phyloP scores from a whole-genome alignment of 768 basidiomycete species.

The Leccinum sublutescens region DNA sequence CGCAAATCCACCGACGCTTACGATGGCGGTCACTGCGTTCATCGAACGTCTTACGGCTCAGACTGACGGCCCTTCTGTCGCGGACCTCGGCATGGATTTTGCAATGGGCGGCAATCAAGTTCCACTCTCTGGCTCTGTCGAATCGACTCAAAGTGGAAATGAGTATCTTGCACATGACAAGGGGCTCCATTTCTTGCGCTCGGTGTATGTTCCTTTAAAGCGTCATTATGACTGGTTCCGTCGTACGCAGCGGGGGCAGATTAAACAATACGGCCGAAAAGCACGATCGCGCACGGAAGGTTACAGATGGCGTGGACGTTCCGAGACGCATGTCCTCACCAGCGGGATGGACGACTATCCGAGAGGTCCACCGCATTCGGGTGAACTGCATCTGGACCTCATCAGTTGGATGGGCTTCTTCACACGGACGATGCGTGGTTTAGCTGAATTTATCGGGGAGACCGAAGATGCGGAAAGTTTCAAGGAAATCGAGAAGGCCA shows the following conservation, averaged over 20 bases:
- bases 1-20: constrained; percentile 92
- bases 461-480: constrained; percentile 81
- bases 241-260: constrained; percentile 88
- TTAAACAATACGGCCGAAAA: constrained; percentile 83
- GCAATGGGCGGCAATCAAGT: constrained; percentile 53
- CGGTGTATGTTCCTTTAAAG: constrained; percentile 80
- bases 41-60: constrained; percentile 65
- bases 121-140: constrained; percentile 38
- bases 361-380: constrained; percentile 81
- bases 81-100: constrained; percentile 65
- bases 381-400: constrained; percentile 91
- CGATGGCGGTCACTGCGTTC: constrained; percentile 91
- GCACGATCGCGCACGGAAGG: constrained; percentile 87
- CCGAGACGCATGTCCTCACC: constrained; percentile 83
- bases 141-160: constrained; percentile 35
- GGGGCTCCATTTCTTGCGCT: constrained; percentile 66
- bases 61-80: constrained; percentile 47
- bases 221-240: constrained; percentile 97
- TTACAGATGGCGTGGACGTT: constrained; percentile 93
- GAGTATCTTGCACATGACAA: constrained; percentile 58
- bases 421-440: constrained; percentile 86
- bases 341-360: constrained; percentile 98
- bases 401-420: constrained; percentile 98
- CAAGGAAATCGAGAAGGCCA: constrained; percentile 72
- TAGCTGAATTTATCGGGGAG: constrained; percentile 85